These are phyloP conservation scores for Marasmius sp. DNA, from an alignment of 1,284 basidiomycete species.

Conservation along the genomic window DNA sequence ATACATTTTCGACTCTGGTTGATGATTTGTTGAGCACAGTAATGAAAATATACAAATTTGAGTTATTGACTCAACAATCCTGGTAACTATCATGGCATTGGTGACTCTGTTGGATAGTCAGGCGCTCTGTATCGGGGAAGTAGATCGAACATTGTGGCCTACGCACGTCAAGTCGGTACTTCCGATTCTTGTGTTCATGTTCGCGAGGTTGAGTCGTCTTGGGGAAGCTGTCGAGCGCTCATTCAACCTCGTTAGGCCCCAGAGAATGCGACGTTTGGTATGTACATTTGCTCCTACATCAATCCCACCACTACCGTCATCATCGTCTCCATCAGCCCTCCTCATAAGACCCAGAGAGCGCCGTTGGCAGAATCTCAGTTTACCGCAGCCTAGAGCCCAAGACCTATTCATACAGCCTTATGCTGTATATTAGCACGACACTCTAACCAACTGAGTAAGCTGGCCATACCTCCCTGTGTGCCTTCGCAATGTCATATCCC, in stretches of 20 bases:
- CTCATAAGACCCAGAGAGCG: background rate
- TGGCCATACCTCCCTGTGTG: too few relatives aligned
- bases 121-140: background rate
- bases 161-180: slow-evolving; percentile 20
- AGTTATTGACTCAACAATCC: slow-evolving; percentile 16
- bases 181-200: slow-evolving; percentile 19
- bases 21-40: too few relatives aligned
- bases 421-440: too few relatives aligned
- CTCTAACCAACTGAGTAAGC: too few relatives aligned
- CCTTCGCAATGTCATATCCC: too few relatives aligned
- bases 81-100: slow-evolving; percentile 18
- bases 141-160: background rate
- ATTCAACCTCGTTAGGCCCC: background rate
- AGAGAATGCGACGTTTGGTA: background rate
- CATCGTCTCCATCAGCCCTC: slow-evolving; percentile 9
- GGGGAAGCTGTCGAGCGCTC: slow-evolving; percentile 8
- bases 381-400: too few relatives aligned
- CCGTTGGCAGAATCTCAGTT: background rate
- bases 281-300: slow-evolving; percentile 5
- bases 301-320: background rate
- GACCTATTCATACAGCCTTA: too few relatives aligned
- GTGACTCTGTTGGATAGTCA: slow-evolving; percentile 11
- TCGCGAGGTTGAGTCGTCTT: slow-evolving; percentile 15
- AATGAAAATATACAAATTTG: too few relatives aligned
- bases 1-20: too few relatives aligned